These are phyloP conservation scores for Castanopsis chinensis DNA, from an alignment of 306 rosid species.

Conservation along the genomic window DNA sequence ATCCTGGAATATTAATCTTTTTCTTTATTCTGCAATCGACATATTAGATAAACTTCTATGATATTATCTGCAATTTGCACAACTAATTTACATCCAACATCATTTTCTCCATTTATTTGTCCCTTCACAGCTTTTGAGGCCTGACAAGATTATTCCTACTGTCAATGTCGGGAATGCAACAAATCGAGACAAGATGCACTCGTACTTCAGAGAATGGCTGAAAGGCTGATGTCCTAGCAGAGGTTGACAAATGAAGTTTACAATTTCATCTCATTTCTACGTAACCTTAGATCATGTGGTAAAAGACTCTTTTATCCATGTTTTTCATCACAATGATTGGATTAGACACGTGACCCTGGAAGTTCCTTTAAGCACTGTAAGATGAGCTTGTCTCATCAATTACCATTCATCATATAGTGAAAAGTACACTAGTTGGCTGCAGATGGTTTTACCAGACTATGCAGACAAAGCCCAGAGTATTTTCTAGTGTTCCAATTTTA, in stretches of 20 bases:
- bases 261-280: not conserved
- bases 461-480: not conserved
- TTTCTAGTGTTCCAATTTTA: not conserved
- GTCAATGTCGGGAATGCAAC: conserved; percentile 44
- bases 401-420: not conserved
- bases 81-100: not conserved
- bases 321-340: not conserved
- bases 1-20: not conserved
- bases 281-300: not conserved
- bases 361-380: not conserved
- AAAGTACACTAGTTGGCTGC: not conserved
- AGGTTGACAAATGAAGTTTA: not conserved
- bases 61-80: not conserved
- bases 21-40: not conserved
- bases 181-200: conserved; percentile 58
- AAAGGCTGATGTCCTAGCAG: conserved; percentile 13
- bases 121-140: conserved; percentile 42
- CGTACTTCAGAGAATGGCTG: conserved; percentile 50
- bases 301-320: not conserved
- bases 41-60: conserved; percentile 4
- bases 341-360: not conserved
- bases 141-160: conserved; percentile 55
- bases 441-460: not conserved
- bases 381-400: not conserved
- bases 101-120: not conserved